A percentile compares a stretch with the other conserved stretches of the same genome.
These are phyloP conservation scores for Pestalotiopsis fici DNA, from an alignment of 2,329 filamentous ascomycete genomes.

Conservation along the genomic window DNA sequence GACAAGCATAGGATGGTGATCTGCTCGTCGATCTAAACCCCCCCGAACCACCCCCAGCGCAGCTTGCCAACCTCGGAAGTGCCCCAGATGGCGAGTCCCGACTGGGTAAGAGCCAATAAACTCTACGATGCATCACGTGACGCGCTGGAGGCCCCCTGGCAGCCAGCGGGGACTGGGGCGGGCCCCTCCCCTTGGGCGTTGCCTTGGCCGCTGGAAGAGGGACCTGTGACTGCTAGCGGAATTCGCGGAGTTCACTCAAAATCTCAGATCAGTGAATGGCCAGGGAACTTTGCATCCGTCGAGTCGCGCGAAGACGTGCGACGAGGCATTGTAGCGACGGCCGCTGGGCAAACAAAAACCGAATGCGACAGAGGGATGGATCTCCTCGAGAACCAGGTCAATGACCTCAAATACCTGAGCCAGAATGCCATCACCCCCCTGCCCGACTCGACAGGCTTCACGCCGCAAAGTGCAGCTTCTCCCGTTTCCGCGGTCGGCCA, in stretches of 20 bases:
- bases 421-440: constrained; percentile 21
- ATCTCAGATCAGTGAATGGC: constrained; percentile 3
- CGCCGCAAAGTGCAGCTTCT: constrained; percentile 12
- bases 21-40: not conserved
- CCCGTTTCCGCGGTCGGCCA: constrained; percentile 14
- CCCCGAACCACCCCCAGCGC: no score
- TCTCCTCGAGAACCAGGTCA: constrained; percentile 32
- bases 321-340: not conserved
- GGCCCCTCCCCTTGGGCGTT: not conserved
- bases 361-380: constrained; percentile 11
- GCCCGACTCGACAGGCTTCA: constrained; percentile 20
- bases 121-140: not conserved
- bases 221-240: not conserved
- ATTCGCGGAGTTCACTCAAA: constrained; percentile 2
- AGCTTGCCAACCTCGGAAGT: not conserved
- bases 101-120: not conserved
- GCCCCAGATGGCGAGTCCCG: not conserved
- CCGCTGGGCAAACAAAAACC: not conserved
- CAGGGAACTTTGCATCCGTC: not conserved
- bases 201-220: not conserved
- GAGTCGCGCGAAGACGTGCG: not conserved
- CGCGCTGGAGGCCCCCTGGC: not conserved
- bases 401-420: constrained; percentile 32
- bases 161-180: not conserved
- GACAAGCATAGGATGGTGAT: not conserved